Evolutionary conservation across 176 grass and related monocot genomes (phyloP).

Genomic region (Microstegium vimineum): DNA sequence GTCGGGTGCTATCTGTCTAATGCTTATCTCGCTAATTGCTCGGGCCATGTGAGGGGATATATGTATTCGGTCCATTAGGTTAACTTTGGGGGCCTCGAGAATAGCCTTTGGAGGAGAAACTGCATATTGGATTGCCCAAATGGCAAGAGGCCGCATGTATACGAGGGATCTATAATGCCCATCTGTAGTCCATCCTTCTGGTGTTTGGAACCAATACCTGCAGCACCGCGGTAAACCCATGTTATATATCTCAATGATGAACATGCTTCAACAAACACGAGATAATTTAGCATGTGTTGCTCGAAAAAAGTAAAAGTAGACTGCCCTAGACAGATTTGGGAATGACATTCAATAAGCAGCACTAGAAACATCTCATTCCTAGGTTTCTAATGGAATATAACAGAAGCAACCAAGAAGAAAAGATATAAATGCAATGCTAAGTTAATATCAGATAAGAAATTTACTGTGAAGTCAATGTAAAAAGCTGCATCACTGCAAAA

Average conservation of each 20-base stretch:
- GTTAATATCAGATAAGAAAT: not conserved
- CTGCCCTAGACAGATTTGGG: not conserved
- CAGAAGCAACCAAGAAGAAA: not conserved
- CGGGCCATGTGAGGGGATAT: conserved; percentile 38
- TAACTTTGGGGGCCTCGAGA: conserved; percentile 66
- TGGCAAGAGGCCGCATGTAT: conserved; percentile 88
- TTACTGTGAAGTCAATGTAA: not conserved
- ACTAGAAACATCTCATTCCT: not conserved
- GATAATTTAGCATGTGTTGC: not conserved
- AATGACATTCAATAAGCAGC: not conserved
- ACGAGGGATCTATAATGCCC: conserved; percentile 79
- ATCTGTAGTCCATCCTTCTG: conserved; percentile 86
- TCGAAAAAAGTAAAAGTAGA: not conserved
- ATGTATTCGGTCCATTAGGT: conserved; percentile 74
- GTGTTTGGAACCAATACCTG: conserved; percentile 98
- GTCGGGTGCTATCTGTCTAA: conserved; percentile 48
- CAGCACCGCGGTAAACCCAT: not conserved
- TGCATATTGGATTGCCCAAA: conserved; percentile 98
- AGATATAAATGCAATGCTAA: not conserved
- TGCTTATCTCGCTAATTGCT: conserved; percentile 29
- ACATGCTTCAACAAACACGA: not conserved
- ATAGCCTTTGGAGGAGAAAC: conserved; percentile 69
- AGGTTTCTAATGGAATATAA: not conserved
- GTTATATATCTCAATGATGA: not conserved
- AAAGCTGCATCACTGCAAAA: not conserved